A percentile compares a stretch with the other conserved stretches of the same genome.
phyloP scores from a whole-genome alignment of 305 asterid species.

The Coffea humblotiana region DNA sequence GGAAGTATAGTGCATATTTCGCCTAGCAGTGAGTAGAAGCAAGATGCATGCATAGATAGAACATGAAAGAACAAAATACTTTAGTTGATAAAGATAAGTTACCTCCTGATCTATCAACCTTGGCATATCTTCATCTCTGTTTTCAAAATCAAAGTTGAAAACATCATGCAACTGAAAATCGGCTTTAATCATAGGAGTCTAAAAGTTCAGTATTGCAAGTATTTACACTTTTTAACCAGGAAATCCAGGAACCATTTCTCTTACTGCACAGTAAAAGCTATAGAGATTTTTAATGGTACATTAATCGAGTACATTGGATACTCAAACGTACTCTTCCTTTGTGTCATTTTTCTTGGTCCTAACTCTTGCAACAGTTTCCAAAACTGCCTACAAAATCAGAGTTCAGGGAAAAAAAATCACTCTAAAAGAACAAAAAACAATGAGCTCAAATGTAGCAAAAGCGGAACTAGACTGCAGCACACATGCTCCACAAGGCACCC shows the following conservation, averaged over 20 bases:
- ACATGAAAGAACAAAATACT: conserved; percentile 6
- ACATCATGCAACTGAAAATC: conserved; percentile 71
- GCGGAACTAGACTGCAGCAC: not conserved
- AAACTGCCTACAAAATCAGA: conserved; percentile 62
- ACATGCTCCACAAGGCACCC: not conserved
- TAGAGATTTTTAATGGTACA: not conserved
- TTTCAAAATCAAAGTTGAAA: conserved; percentile 69
- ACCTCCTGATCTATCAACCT: conserved; percentile 77
- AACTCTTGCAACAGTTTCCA: conserved; percentile 87
- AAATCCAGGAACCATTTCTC: not conserved
- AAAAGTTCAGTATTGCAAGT: conserved; percentile 12
- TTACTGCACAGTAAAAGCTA: conserved; percentile 7
- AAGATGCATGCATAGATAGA: not conserved
- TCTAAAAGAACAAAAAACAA: conserved; percentile 13
- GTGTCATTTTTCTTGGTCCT: conserved; percentile 80
- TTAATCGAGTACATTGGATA: not conserved
- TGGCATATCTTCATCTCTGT: conserved; percentile 70
- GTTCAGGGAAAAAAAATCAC: conserved; percentile 24
- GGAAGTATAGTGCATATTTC: not conserved
- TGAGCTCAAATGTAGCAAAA: not conserved
- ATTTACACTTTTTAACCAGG: not conserved
- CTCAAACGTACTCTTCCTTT: conserved; percentile 67
- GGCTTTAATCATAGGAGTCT: conserved; percentile 37
- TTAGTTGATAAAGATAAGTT: conserved; percentile 19
- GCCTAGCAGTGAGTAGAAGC: not conserved